Conservation (phyloP, 2,329 filamentous ascomycete species). For the Pseudonectria foliicola region DNA sequence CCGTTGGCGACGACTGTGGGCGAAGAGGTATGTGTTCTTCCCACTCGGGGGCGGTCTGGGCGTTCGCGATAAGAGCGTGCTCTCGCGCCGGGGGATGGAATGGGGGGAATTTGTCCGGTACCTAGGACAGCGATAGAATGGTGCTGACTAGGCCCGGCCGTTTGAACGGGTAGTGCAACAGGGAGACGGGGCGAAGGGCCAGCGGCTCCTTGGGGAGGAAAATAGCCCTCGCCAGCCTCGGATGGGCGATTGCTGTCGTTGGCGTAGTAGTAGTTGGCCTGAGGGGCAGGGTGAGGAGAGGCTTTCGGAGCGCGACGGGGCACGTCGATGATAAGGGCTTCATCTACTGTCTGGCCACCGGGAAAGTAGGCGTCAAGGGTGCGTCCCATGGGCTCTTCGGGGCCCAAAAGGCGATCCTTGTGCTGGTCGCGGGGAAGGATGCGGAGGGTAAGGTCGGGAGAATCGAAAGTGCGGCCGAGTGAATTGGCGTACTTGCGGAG, state of each 20-base stretch:
- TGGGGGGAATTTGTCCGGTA: slow-evolving; percentile 69
- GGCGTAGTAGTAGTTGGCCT: slow-evolving; percentile 46
- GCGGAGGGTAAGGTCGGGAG: slow-evolving; percentile 78
- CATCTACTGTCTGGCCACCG: slow-evolving; percentile 78
- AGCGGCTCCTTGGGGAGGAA: slow-evolving; percentile 57
- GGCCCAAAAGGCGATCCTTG: slow-evolving; percentile 64
- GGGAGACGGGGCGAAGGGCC: slow-evolving; percentile 34
- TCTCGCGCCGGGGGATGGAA: slow-evolving; percentile 75
- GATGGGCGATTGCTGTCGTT: slow-evolving; percentile 56
- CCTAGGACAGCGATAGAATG: slow-evolving; percentile 74
- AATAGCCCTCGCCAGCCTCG: slow-evolving; percentile 73
- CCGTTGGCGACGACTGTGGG: slow-evolving; percentile 58
- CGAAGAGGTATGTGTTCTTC: slow-evolving; percentile 71
- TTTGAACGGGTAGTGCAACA: slow-evolving; percentile 30
- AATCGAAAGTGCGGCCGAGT: slow-evolving; percentile 78
- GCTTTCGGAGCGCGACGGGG: slow-evolving; percentile 73
- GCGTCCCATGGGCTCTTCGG: slow-evolving; percentile 75
- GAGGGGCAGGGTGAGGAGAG: slow-evolving; percentile 46
- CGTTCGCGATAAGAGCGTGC: slow-evolving; percentile 50
- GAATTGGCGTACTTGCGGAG: slow-evolving; percentile 92
- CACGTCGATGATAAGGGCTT: slow-evolving; percentile 86
- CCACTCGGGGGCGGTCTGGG: slow-evolving; percentile 52
- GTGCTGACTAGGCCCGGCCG: slow-evolving; percentile 35
- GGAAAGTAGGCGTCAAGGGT: slow-evolving; percentile 79
- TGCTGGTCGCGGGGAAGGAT: slow-evolving; percentile 64